Base-by-base conservation (phyloP, 2,329 filamentous ascomycete species). In the Colletotrichum eleusines region DNA sequence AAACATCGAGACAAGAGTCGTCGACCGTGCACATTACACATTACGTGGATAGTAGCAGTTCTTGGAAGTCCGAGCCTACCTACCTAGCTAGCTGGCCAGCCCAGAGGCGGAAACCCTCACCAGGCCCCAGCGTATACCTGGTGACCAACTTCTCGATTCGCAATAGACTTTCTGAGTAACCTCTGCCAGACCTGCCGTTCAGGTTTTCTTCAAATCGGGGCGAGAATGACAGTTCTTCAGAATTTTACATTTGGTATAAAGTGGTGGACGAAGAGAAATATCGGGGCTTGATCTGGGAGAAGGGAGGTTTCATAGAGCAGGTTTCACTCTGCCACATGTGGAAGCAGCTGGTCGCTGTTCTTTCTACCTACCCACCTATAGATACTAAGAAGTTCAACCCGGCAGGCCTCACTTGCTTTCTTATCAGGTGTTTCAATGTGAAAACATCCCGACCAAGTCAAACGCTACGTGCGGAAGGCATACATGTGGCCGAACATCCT, bases 321-420 rank as follows among this genome's bases (percentile, higher is more conserved):
- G 1, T 23, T n/a, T 8, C 6, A 16, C 20, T 1, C 5, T 38
- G 6, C n/a, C 8, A 2, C 2, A 8, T 7, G 9, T 6, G 31
- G 7, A 18, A 18, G 14, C 12, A 55, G n/a, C 12, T n/a, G 12
- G 11, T 8, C 8, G 6, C 40, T 38, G 35, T 38, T 14, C 14
- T 5, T 38, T 40, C 4, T 33, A 33, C 31, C 31, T 33, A 33
- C 4, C 4, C 7, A 33, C 31, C 31, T 33, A 33, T n/a, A n/a
- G n/a, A n/a, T n/a, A n/a, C n/a, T 7, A 12, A 14, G 2, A 12
- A 54, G 3, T 12, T 4, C 20, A 5, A 18, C 8, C 23, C 7
- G 14, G n/a, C n/a, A 40, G 14, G n/a, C 14, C 8, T 4, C 16
- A 26, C 7, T 14, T 51, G 5, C 2, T 9, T 12, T 26, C 31